A percentile compares a stretch with the other conserved stretches of the same genome.
Evolutionary conservation across 2,329 filamentous ascomycete genomes (phyloP).

Genomic region (Fusarium anthophilum): DNA sequence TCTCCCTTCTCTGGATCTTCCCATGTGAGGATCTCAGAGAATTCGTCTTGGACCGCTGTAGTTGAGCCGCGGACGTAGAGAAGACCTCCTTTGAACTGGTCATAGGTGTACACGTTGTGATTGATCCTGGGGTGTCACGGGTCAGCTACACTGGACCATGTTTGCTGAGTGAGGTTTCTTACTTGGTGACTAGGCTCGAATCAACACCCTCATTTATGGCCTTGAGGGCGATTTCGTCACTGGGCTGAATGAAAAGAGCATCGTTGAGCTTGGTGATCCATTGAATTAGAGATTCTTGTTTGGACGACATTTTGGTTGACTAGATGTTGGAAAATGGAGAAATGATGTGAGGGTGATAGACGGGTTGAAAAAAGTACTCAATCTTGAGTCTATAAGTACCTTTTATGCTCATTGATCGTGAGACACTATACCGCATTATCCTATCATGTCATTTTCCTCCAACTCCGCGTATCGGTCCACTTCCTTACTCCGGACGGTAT

Average conservation of each 20-base stretch:
- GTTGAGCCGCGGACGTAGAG: neutral
- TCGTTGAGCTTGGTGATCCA: neutral
- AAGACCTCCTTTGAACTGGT: neutral
- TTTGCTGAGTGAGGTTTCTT: neutral
- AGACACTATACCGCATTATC: too few relatives aligned
- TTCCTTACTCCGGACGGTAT: too few relatives aligned
- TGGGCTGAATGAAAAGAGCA: neutral
- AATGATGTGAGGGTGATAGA: too few relatives aligned
- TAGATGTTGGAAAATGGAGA: accelerated
- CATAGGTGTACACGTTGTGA: neutral
- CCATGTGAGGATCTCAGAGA: neutral
- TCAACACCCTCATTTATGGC: neutral
- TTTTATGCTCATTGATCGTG: too few relatives aligned
- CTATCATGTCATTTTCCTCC: too few relatives aligned
- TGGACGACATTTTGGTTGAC: accelerated
- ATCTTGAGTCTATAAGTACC: too few relatives aligned
- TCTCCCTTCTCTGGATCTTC: neutral
- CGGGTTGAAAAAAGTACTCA: too few relatives aligned
- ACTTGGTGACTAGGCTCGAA: neutral
- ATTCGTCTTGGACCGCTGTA: neutral
- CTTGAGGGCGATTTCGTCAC: neutral
- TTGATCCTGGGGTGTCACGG: accelerated
- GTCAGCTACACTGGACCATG: neutral
- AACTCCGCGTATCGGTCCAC: too few relatives aligned
- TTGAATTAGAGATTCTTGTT: accelerated